Conservation (phyloP, 164 flowering plant species). For the Nymphaea thermarum region DNA sequence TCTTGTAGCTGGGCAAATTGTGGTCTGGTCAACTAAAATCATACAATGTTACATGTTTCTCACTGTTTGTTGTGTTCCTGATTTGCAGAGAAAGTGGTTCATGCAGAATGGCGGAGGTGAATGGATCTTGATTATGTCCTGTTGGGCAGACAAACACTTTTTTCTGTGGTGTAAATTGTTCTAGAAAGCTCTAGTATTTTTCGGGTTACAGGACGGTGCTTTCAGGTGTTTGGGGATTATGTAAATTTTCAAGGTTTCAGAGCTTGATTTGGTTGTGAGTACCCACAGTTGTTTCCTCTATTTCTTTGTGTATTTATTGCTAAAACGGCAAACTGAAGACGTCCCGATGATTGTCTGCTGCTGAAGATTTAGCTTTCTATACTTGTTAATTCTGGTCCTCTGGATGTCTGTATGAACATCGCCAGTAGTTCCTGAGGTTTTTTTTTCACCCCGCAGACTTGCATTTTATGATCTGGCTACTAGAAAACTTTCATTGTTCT, state of each 20-base stretch:
- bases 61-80: background rate
- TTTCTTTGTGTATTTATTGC: no score
- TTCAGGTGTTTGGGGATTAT: background rate
- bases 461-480: no score
- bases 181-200: background rate
- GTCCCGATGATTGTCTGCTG: background rate
- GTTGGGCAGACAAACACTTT: background rate
- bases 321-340: background rate
- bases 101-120: slow-evolving; percentile 63
- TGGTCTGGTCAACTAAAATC: no score
- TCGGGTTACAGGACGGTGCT: background rate
- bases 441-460: no score
- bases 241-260: background rate
- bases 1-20: no score
- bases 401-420: no score
- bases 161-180: background rate
- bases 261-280: background rate
- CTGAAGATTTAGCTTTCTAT: background rate
- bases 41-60: background rate
- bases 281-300: background rate
- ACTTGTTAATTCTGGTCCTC: background rate
- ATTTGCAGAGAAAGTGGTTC: slow-evolving; percentile 37
- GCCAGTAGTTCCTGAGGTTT: no score
- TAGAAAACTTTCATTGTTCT: no score
- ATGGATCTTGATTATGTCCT: background rate